Conservation (phyloP, 306 rosid genomes). For the Castanea sativa region DNA sequence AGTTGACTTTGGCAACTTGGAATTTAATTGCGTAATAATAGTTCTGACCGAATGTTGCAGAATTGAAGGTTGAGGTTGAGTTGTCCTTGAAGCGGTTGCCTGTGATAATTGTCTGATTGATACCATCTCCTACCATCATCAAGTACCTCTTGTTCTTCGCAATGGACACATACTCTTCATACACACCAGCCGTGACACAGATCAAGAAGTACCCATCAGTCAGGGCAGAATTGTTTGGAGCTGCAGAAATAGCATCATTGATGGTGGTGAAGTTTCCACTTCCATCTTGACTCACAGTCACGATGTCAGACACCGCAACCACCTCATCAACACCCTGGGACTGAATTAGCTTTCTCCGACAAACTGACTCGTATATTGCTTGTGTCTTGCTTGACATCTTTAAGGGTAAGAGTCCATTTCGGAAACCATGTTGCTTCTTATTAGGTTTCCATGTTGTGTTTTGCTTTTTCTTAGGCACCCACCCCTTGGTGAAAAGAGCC, state of each 20-base stretch:
- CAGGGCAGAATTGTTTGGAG: constrained; percentile 64
- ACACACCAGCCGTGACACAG: constrained; percentile 75
- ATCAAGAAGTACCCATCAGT: constrained; percentile 66
- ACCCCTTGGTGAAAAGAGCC: constrained; percentile 61
- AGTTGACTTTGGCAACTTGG: not conserved
- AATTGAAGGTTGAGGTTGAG: constrained; percentile 67
- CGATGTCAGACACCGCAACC: constrained; percentile 57
- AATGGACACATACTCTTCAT: constrained; percentile 64
- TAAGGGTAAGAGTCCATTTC: constrained; percentile 63
- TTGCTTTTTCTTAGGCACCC: constrained; percentile 57
- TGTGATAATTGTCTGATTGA: constrained; percentile 72
- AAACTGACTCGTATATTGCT: constrained; percentile 57
- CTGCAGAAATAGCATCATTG: constrained; percentile 71
- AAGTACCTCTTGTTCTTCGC: constrained; percentile 64
- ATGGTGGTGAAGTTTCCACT: constrained; percentile 77
- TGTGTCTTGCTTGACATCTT: constrained; percentile 58
- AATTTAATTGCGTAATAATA: not conserved
- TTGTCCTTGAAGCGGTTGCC: constrained; percentile 79
- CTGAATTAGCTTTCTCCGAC: constrained; percentile 58
- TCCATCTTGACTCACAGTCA: constrained; percentile 71
- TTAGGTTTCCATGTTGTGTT: constrained; percentile 17
- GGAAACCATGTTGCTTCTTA: constrained; percentile 39
- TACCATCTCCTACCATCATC: constrained; percentile 88
- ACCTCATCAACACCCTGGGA: constrained; percentile 3
- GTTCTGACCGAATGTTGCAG: constrained; percentile 73